phyloP scores from a whole-genome alignment of 2,329 filamentous ascomycete species.

The Calonectria naviculata region DNA sequence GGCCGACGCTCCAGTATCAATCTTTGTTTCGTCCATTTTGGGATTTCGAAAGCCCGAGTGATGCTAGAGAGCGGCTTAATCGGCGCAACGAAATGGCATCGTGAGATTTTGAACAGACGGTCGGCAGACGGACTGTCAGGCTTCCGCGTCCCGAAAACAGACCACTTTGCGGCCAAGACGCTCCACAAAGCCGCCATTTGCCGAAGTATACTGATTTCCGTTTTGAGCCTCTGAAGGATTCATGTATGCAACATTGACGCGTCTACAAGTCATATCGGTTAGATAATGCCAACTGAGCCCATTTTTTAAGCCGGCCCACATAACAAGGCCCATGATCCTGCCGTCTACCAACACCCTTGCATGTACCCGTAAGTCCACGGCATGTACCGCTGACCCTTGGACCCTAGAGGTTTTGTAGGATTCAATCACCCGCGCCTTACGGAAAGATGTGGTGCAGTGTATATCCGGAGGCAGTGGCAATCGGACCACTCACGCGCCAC shows the following conservation, averaged over 20 bases:
- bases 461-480: neutral
- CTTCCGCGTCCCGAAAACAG: too few species aligned
- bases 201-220: constrained; percentile 1
- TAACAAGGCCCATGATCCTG: neutral
- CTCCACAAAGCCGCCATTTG: too few species aligned
- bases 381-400: neutral
- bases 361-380: neutral
- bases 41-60: neutral
- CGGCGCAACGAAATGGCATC: neutral
- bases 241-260: constrained; percentile 8
- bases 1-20: neutral
- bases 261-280: neutral
- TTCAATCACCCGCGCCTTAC: neutral
- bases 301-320: neutral
- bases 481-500: neutral
- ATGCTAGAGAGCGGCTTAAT: neutral
- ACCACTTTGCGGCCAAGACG: too few species aligned
- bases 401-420: neutral
- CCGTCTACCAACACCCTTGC: neutral
- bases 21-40: neutral
- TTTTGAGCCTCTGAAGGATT: neutral
- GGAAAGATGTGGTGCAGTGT: neutral
- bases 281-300: neutral
- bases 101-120: too few species aligned
- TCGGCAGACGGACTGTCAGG: too few species aligned